phyloP scores from a whole-genome alignment of 2,329 filamentous ascomycete genomes.

The Cercospora sojina region DNA sequence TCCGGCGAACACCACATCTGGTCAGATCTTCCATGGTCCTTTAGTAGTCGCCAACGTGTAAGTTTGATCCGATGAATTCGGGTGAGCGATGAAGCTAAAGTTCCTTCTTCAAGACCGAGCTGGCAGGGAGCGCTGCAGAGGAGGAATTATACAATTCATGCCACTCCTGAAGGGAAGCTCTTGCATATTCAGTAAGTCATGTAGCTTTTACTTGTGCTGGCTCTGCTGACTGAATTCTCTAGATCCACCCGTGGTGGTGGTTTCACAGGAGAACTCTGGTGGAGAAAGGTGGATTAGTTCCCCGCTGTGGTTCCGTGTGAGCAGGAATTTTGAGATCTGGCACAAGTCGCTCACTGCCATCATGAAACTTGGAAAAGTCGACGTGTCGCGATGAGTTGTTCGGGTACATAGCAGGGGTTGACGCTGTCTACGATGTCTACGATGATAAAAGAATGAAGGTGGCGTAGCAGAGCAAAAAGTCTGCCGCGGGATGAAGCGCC shows the following conservation, averaged over 20 bases:
- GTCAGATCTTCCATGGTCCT: slow-evolving; percentile 19
- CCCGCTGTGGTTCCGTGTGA: not conserved
- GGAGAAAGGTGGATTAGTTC: slow-evolving; percentile 3
- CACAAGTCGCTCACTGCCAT: not conserved
- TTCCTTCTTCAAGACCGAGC: not conserved
- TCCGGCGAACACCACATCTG: slow-evolving; percentile 9
- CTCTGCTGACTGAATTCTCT: not conserved
- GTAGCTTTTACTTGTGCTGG: not conserved
- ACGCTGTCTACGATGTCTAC: too few species aligned
- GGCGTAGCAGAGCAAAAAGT: not conserved
- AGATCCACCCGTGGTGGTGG: slow-evolving; percentile 12
- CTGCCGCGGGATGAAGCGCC: not conserved
- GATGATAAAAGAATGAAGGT: not conserved
- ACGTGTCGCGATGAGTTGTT: not conserved
- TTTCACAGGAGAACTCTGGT: slow-evolving; percentile 15
- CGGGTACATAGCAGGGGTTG: too few species aligned
- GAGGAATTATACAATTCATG: slow-evolving; percentile 17
- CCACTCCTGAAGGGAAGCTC: slow-evolving; percentile 13
- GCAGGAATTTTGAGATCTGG: not conserved
- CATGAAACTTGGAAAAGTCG: not conserved
- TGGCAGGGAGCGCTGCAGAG: slow-evolving; percentile 13
- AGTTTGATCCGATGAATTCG: not conserved
- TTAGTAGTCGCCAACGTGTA: slow-evolving; percentile 19
- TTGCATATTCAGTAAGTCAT: slow-evolving; percentile 9
- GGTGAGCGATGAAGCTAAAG: not conserved